Base-by-base conservation (phyloP, 306 rosid species). In the Begonia fuchsioides region DNA sequence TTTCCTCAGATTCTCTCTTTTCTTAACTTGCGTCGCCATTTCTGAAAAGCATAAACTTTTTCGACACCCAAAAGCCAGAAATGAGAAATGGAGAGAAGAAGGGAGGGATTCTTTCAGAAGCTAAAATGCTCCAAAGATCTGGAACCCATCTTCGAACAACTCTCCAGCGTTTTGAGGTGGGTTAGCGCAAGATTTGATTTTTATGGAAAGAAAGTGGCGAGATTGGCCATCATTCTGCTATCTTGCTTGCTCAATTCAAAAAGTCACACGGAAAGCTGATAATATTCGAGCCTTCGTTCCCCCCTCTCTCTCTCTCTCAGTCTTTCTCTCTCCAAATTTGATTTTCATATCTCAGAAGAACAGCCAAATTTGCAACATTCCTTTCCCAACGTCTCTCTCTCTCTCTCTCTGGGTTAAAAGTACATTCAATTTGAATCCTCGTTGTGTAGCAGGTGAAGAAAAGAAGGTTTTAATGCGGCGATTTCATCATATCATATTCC, bases 321-420 rank as follows among this genome's bases (percentile, higher is more conserved):
- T n/a, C n/a, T n/a, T n/a, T 61, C 59, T 51, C 48, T 60, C 55
- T 47, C 44, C 47, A 38, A 63, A 59, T 62, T 69, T 65, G 65
- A 72, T 75, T 72, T 72, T 77, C 61, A 71, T 75, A 74, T 57
- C 44, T 17, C 8, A 62, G 52, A 63, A 53, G 38, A 67, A 71
- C 61, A 63, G 68, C 43, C 56, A 62, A 54, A 49, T 19, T 53
- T 9, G 11, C 12, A 58, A 47, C 3, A 16, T 59, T 54, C 64
- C 65, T 58, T 68, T 48, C 45, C 72, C 66, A 86, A 79, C 94
- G 96, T 77, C 93, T 82, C 80, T 79, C 49, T 68, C 51, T 38
- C 41, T 17, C 38, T 40, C 38, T 8, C 44, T 18, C 43, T 48
- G 62, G 11, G n/a, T 12, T 40, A 64, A 26, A 26, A 40, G 17